Evolutionary conservation across 306 rosid genomes (phyloP), one percentile per base, ranked within the genome.

Genomic region (Mimosa pudica): DNA sequence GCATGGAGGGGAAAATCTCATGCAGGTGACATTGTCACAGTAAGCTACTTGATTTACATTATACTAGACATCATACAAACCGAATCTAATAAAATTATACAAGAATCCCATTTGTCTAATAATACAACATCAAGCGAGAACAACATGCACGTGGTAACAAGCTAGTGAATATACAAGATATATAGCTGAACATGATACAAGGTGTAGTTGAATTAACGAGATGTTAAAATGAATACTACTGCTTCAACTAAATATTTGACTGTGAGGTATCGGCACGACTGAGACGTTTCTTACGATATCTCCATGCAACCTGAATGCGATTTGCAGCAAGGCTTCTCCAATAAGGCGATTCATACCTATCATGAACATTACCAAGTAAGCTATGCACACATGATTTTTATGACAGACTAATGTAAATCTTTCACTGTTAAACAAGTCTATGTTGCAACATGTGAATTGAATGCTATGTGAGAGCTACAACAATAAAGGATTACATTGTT

Each of bases 251-350:
- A 32, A 55, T 13, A 18, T 52, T 60, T 57, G 73, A 14, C 58
- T 5, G 55, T 7, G 86, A 58, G 73, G 84, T 77, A 62, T 84
- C 75, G 14, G 71, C 91, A 10, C 90, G 94, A 41, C 49, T 70
- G 10, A 85, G 86, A 72, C 92, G 47, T 75, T 85, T 93, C 81
- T 58, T 83, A 75, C 92, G n/a, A 81, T 91, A 89, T 82, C 92
- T 85, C 96, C 94, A 93, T 20, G 94, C 89, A 49, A 91, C 96
- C 79, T 91, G 97, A 80, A 93, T 91, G 72, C 88, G 86, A 8
- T 63, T 67, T 57, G 96, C 92, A 5, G 94, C 97, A 46, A 87
- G 82, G 69, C 87, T 55, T 80, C 93, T 89, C 98, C 94, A 93
- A 77, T 91, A 91, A 9, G 88, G 92, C 46, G 96, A 93, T 75